These are phyloP conservation scores for Coleophoma crateriformis DNA, from an alignment of 2,329 filamentous ascomycete genomes.

Conservation along the genomic window DNA sequence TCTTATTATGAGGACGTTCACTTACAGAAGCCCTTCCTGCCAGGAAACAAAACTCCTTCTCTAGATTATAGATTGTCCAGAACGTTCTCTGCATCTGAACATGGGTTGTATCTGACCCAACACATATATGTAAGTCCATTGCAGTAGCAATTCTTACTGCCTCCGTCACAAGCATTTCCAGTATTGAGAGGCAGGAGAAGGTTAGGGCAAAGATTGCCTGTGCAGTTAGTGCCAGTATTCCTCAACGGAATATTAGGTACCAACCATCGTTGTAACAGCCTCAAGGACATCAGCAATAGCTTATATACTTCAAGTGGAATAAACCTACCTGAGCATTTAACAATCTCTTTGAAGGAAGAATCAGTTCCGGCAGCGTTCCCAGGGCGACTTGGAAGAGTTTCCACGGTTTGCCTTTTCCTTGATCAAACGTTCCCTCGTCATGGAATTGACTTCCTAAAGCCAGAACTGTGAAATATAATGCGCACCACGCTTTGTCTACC, in stretches of 20 bases:
- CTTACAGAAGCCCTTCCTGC: constrained; percentile 27
- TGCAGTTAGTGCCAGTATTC: background rate
- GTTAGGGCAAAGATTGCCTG: constrained; percentile 31
- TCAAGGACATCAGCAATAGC: no score
- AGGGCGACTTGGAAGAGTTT: constrained; percentile 32
- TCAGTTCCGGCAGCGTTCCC: constrained; percentile 26
- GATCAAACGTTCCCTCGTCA: constrained; percentile 30
- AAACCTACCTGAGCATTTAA: no score
- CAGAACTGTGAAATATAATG: constrained; percentile 29
- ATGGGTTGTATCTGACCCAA: no score
- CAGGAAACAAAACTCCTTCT: constrained; percentile 30
- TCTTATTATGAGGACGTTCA: background rate
- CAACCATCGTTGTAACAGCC: no score
- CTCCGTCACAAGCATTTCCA: constrained; percentile 26
- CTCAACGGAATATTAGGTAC: no score
- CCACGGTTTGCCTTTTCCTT: constrained; percentile 33
- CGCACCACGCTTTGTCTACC: constrained; percentile 10
- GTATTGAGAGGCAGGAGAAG: constrained; percentile 28
- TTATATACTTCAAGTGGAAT: no score
- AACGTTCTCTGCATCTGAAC: constrained; percentile 22
- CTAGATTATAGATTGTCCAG: constrained; percentile 34
- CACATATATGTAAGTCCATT: no score
- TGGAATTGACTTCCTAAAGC: constrained; percentile 11
- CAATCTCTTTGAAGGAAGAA: no score
- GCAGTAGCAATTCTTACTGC: constrained; percentile 25